Base-by-base conservation (phyloP, 2,329 filamentous ascomycete species). In the Zymoseptoria tritici region DNA sequence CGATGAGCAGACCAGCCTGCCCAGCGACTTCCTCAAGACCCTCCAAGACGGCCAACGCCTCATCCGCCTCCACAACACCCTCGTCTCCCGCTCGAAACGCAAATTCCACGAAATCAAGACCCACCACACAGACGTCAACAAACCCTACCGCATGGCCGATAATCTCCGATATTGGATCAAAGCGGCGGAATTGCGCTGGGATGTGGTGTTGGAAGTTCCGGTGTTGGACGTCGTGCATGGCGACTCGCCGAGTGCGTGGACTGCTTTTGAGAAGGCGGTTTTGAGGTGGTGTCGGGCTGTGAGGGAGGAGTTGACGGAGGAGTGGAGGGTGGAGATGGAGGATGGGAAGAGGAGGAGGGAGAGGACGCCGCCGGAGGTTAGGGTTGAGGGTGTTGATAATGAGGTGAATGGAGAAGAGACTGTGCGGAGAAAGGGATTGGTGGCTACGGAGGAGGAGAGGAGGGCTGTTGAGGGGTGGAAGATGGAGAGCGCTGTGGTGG, bases 131-230 rank as follows among this genome's bases (percentile, higher is more conserved):
- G 91, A 99, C 74, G 93, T 94, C 9, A 87, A 85, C 61, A 97
- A 97, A 76, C 94, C 94, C 0, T 99, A 99, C 74, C 88, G 94
- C 54, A 87, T 87, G 63, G 91, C 92, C 2, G 94, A 99, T 68
- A 99, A 99, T 73, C 81, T 99, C 62, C 85, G 91, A 49, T 99
- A 89, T 79, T 99, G 94, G 93, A 84, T 89, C 75, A 99, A 99
- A 78, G 94, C 93, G 1, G 91, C 92, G 7, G 92, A 99, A 77
- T 80, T 97, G 60, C 85, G 94, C 58, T 99, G 93, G 87, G 94
- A 97, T 75, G 84, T 92, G 49, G 83, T 89, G 66, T 80, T 97
- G 56, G 84, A 87, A 64, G 81, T 96, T 57, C 91, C 97, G 70
- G 90, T 93, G 21, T 87, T 95, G 75, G 91, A 88, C 26, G 83